Evolutionary conservation across 768 basidiomycete species (phyloP), one percentile per base, ranked within the genome.

Genomic region (Obba rivulosa): DNA sequence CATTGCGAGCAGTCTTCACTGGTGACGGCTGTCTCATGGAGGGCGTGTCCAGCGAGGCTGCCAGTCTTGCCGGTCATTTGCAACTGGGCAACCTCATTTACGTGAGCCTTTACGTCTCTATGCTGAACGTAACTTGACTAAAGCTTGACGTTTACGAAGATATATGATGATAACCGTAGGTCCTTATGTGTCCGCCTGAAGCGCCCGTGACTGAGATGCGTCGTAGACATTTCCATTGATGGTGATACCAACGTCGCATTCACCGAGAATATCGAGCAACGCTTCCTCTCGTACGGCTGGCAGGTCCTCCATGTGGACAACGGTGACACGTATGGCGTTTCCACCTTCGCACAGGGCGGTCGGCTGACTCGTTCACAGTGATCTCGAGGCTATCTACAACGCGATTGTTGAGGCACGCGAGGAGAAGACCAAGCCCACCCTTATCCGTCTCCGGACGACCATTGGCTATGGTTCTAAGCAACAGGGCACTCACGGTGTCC

Each of bases 11-110:
- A 90, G 90, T 87, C 44, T 95, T 96, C 74, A 77, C 80, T 51
- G 94, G 94, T 60, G 94, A 97, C 69, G 94, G 94, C 40, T 97
- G 94, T 71, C 76, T 97, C 46, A 93, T 94, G 87, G 94, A 97
- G 69, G 94, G 94, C 75, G 84, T 97, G 56, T 79, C 92, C n/a
- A 78, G 79, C 54, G 94, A 97, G 67, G 92, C 94, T 35, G 86
- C 87, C 51, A 91, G 87, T 60, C 78, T 96, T 54, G 93, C 92
- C 52, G 94, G 93, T 53, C 94, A 97, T 70, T 77, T 96, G 59
- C 84, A 92, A 65, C 79, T 97, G 36, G 92, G 90, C 48, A 96
- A 94, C 70, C 75, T 97, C 60, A 85, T 97, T 61, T 89, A 87
- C 49, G 87, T 90, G 65, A 62, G 87, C 79, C 23, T 11, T 41